A percentile compares a stretch with the other conserved stretches of the same genome.
Evolutionary conservation across 1,284 basidiomycete genomes (phyloP).

Genomic region (Mrakiaceae sp.): DNA sequence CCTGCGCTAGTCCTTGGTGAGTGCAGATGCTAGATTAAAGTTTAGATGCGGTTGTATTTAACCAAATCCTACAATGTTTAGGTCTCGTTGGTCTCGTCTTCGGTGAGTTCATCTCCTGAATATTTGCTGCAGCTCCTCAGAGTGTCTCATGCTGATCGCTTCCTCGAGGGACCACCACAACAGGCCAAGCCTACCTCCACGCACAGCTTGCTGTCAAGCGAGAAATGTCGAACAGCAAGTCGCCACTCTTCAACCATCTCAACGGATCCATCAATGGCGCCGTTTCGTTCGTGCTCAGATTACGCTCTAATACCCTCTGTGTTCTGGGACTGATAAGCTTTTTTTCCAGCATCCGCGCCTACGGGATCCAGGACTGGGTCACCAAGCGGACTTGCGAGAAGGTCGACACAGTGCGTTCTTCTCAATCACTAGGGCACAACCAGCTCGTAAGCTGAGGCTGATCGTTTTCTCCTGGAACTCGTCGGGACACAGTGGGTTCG

Average conservation of each 20-base stretch:
- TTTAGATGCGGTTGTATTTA: no score
- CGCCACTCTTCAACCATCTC: slow-evolving; percentile 35
- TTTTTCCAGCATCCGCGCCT: neutral
- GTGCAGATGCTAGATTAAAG: no score
- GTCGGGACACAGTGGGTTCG: neutral
- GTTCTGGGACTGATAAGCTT: neutral
- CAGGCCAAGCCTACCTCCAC: slow-evolving; percentile 38
- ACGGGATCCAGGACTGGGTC: slow-evolving; percentile 21
- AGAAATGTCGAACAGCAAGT: slow-evolving; percentile 22
- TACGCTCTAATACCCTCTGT: slow-evolving; percentile 10
- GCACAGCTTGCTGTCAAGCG: slow-evolving; percentile 60
- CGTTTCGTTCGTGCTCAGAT: slow-evolving; percentile 4
- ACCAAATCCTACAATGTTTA: no score
- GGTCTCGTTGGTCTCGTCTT: slow-evolving; percentile 41
- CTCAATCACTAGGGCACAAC: slow-evolving; percentile 3
- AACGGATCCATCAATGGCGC: neutral
- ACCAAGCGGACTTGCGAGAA: slow-evolving; percentile 27
- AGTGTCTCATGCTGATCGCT: neutral
- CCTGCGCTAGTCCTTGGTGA: slow-evolving; percentile 31
- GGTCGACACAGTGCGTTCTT: slow-evolving; percentile 26
- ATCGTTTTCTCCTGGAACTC: neutral
- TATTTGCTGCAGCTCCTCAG: no score
- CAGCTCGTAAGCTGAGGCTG: no score
- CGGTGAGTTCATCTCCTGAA: slow-evolving; percentile 20
- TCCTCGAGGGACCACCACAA: neutral